These are phyloP conservation scores for Termitomyces sp. DNA, from an alignment of 768 basidiomycete genomes.

Conservation along the genomic window DNA sequence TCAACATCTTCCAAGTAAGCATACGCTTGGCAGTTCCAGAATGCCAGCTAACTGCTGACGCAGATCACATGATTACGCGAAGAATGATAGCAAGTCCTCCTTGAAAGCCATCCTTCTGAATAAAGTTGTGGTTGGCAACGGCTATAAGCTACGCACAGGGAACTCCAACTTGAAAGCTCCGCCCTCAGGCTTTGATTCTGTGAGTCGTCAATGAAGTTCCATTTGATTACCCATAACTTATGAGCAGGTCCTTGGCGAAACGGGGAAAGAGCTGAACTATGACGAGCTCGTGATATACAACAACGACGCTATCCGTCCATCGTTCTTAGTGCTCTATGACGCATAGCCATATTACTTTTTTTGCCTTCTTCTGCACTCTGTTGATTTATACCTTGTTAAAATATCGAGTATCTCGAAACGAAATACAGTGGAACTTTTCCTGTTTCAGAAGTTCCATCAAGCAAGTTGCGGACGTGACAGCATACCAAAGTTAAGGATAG, in stretches of 20 bases:
- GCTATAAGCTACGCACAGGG: constrained; percentile 58
- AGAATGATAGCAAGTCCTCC: constrained; percentile 37
- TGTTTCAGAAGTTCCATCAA: neutral
- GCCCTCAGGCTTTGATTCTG: constrained; percentile 63
- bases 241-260: constrained; percentile 58
- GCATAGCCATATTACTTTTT: constrained; percentile 20
- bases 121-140: constrained; percentile 68
- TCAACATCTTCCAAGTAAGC: constrained; percentile 53
- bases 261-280: constrained; percentile 60
- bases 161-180: constrained; percentile 48
- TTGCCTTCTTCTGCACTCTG: neutral
- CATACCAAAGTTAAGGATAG: neutral
- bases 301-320: constrained; percentile 68
- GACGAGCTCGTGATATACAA: constrained; percentile 68
- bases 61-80: constrained; percentile 67
- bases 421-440: no score
- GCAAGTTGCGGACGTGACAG: neutral
- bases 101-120: constrained; percentile 63
- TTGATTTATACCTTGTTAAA: neutral
- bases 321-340: constrained; percentile 67
- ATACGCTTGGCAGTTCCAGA: neutral
- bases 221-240: neutral
- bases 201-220: constrained; percentile 24
- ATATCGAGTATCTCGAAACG: no score
- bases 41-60: neutral